Base-by-base conservation (phyloP, 2,329 filamentous ascomycete species). In the Dissoconium aciculare region DNA sequence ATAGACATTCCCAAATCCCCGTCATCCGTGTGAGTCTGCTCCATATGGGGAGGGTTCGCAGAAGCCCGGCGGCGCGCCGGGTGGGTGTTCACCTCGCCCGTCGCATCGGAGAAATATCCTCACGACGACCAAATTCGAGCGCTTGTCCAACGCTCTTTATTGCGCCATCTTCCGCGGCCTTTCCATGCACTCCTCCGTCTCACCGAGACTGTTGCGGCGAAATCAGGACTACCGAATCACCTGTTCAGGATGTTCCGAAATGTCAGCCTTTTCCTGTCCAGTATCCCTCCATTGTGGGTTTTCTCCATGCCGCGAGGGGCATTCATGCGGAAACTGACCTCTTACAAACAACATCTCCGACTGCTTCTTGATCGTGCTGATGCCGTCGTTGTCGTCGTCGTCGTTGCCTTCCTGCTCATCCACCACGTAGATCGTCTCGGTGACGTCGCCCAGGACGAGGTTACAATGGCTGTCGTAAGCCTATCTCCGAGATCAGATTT, bases 381-480 rank as follows among this genome's bases (percentile, higher is more conserved):
- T 81, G 66, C 74, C 80, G 47, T 87, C 67, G 39, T 69, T 77
- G 35, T 79, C 75, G 13, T 83, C 78, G 11, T 84, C 79, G 47
- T 87, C 67, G 39, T 69, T 77, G 35, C 79, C 75, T 13, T 83
- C 78, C 11, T 84, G 79, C 37, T 93, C 85, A 36, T 93, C 85
- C 4, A 92, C 76, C 17, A 87, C 67, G 54, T 93, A 23, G 44
- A 98, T 84, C 5, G 87, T 95, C 65, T 98, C 89, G 53, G 94
- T 84, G 4, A 95, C 89, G 43, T 98, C 89, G 32, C 89, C 87
- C 4, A 98, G 68, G 4, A 98, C 83, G 26, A 98, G 61, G 52
- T 98, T 98, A 69, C 91, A 98, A 58, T 98, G 89, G 51, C 83
- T 93, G 54, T 98, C 89, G 55, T 98, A 98, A 33, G 89, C 89